A percentile compares a stretch with the other conserved stretches of the same genome.
phyloP scores from a whole-genome alignment of 2,329 filamentous ascomycete species.

The Aspergillus aculeatus region DNA sequence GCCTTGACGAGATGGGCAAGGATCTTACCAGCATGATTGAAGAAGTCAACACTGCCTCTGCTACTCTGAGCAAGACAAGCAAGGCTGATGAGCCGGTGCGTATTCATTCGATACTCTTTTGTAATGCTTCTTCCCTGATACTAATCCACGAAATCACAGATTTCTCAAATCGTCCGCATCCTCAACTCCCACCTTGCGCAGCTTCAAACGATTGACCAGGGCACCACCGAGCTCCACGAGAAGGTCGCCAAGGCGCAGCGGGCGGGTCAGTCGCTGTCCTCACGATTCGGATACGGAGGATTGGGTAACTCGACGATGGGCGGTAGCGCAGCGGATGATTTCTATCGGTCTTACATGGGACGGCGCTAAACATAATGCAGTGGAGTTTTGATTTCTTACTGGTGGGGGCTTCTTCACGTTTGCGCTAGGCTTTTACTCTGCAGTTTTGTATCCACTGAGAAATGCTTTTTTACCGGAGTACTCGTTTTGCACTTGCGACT shows the following conservation, averaged over 20 bases:
- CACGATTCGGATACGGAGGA: conserved; percentile 35
- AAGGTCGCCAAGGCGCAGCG: conserved; percentile 84
- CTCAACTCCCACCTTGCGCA: conserved; percentile 91
- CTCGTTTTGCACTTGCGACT: background rate
- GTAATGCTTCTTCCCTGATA: background rate
- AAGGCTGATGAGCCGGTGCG: conserved; percentile 85
- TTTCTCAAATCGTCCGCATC: conserved; percentile 92
- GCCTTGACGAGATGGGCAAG: conserved; percentile 89
- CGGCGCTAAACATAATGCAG: conserved; percentile 51
- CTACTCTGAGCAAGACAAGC: conserved; percentile 80
- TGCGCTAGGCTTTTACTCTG: background rate
- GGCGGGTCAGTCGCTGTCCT: conserved; percentile 60
- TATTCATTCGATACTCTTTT: conserved; percentile 26
- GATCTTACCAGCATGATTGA: conserved; percentile 95
- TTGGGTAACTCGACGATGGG: conserved; percentile 39
- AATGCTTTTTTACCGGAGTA: background rate
- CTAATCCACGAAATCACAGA: conserved; percentile 47
- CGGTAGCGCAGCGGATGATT: conserved; percentile 68
- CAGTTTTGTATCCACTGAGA: background rate
- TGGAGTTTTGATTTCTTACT: background rate
- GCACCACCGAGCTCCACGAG: conserved; percentile 73
- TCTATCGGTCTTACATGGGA: conserved; percentile 85
- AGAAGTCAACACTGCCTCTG: conserved; percentile 93
- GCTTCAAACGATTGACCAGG: conserved; percentile 88
- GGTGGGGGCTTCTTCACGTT: background rate